These are phyloP conservation scores for Furcasterigmium furcatum DNA, from an alignment of 2,329 filamentous ascomycete genomes.

Conservation along the genomic window DNA sequence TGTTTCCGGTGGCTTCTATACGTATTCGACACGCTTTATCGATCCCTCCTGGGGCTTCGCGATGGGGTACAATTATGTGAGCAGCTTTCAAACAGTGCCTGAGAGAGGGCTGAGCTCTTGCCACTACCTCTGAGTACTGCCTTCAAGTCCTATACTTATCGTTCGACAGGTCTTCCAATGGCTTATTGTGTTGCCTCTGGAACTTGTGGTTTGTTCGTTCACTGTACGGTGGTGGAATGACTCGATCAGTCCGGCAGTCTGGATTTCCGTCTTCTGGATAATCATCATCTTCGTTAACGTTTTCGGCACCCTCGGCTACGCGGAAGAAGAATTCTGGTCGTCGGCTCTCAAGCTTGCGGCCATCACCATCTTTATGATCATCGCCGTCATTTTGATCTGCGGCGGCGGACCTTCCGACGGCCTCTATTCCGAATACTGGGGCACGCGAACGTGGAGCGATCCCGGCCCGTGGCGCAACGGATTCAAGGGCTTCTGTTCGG, in stretches of 20 bases:
- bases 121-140: background rate
- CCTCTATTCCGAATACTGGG: slow-evolving; percentile 36
- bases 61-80: slow-evolving; percentile 45
- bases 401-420: slow-evolving; percentile 51
- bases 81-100: background rate
- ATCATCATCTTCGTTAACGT: slow-evolving; percentile 48
- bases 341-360: slow-evolving; percentile 53
- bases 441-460: slow-evolving; percentile 37
- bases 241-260: slow-evolving; percentile 42
- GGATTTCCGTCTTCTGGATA: slow-evolving; percentile 51
- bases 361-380: slow-evolving; percentile 59
- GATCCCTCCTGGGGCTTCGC: slow-evolving; percentile 58
- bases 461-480: slow-evolving; percentile 61
- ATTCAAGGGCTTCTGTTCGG: slow-evolving; percentile 66
- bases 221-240: slow-evolving; percentile 50
- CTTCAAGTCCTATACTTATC: slow-evolving; percentile 6
- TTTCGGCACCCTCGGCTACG: slow-evolving; percentile 51
- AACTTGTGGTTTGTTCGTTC: slow-evolving; percentile 46
- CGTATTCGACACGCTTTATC: slow-evolving; percentile 58
- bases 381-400: slow-evolving; percentile 52
- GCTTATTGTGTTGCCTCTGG: slow-evolving; percentile 46
- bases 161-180: slow-evolving; percentile 41
- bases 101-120: background rate
- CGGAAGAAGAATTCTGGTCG: slow-evolving; percentile 54
- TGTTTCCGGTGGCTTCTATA: slow-evolving; percentile 61